Percentiles rank a stretch among this genome's conserved stretches.
These are phyloP conservation scores for Cercospora sesami DNA, from an alignment of 2,329 filamentous ascomycete species.

Conservation along the genomic window DNA sequence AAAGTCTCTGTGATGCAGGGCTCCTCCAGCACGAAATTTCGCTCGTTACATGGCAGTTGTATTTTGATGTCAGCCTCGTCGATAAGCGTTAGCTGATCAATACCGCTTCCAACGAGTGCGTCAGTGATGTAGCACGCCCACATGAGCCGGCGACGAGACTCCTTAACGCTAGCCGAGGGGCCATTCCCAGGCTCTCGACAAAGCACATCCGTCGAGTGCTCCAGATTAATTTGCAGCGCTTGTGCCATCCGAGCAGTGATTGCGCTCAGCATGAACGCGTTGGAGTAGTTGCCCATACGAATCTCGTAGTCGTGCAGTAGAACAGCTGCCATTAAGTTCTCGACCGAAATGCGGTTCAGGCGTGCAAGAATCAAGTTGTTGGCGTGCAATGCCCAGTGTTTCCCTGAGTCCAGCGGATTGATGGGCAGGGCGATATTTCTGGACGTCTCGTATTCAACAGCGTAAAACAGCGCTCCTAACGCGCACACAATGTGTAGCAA, in stretches of 20 bases:
- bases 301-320: conserved; percentile 32
- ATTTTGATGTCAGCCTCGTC: conserved; percentile 33
- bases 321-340: conserved; percentile 31
- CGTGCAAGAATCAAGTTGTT: conserved; percentile 29
- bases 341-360: conserved; percentile 29
- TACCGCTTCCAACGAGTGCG: conserved; percentile 29
- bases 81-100: conserved; percentile 31
- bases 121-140: conserved; percentile 33
- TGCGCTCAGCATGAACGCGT: conserved; percentile 31
- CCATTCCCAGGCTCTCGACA: conserved; percentile 25
- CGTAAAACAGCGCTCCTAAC: conserved; percentile 29
- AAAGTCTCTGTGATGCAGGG: conserved; percentile 31
- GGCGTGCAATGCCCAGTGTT: conserved; percentile 29
- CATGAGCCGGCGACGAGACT: conserved; percentile 31
- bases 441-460: conserved; percentile 25
- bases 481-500: conserved; percentile 31
- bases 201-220: conserved; percentile 31
- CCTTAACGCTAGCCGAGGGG: conserved; percentile 31
- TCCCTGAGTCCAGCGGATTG: conserved; percentile 29
- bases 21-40: conserved; percentile 30
- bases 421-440: conserved; percentile 18
- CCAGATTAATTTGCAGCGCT: conserved; percentile 31
- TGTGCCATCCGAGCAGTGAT: conserved; percentile 32
- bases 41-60: conserved; percentile 31
- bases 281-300: conserved; percentile 30